A percentile compares a stretch with the other conserved stretches of the same genome.
phyloP scores from a whole-genome alignment of 2,329 filamentous ascomycete genomes.

The Stagonosporopsis vannaccii region DNA sequence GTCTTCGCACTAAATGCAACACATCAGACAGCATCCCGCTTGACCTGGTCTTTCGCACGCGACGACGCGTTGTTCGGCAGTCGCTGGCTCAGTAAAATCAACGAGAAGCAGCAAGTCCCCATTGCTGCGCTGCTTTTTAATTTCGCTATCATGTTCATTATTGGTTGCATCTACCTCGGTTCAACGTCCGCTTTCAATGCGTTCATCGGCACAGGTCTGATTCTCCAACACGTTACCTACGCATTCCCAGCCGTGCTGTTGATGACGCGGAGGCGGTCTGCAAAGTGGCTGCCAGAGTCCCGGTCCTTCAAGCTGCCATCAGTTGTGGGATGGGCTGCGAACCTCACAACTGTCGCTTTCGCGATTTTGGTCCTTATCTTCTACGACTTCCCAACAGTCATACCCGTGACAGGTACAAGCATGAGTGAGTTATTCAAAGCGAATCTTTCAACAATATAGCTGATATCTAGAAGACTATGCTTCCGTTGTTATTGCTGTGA shows the following conservation, averaged over 20 bases:
- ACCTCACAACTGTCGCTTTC: slow-evolving; percentile 34
- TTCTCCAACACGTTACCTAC: slow-evolving; percentile 36
- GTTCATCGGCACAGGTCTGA: slow-evolving; percentile 25
- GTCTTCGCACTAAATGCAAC: slow-evolving; percentile 22
- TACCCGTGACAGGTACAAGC: slow-evolving; percentile 35
- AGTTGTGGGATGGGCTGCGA: slow-evolving; percentile 36
- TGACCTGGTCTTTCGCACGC: slow-evolving; percentile 28
- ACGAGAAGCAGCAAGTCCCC: slow-evolving; percentile 19
- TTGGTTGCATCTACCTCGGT: slow-evolving; percentile 29
- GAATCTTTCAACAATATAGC: not conserved
- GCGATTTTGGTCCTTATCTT: slow-evolving; percentile 37
- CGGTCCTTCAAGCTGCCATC: slow-evolving; percentile 29
- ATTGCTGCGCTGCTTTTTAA: slow-evolving; percentile 26
- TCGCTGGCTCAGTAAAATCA: slow-evolving; percentile 21
- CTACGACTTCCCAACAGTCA: slow-evolving; percentile 40
- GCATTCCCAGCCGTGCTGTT: slow-evolving; percentile 39
- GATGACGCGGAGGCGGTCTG: slow-evolving; percentile 35
- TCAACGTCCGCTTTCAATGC: slow-evolving; percentile 29
- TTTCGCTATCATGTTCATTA: slow-evolving; percentile 25
- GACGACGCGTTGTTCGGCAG: slow-evolving; percentile 26
- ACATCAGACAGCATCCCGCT: slow-evolving; percentile 26
- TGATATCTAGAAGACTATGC: slow-evolving; percentile 21
- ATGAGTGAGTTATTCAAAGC: slow-evolving; percentile 36
- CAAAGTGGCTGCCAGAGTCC: slow-evolving; percentile 23
- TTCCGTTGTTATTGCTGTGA: slow-evolving; percentile 23